A percentile compares a stretch with the other conserved stretches of the same genome.
Evolutionary conservation across 2,329 filamentous ascomycete genomes (phyloP).

Genomic region (Rosellinia necatrix): DNA sequence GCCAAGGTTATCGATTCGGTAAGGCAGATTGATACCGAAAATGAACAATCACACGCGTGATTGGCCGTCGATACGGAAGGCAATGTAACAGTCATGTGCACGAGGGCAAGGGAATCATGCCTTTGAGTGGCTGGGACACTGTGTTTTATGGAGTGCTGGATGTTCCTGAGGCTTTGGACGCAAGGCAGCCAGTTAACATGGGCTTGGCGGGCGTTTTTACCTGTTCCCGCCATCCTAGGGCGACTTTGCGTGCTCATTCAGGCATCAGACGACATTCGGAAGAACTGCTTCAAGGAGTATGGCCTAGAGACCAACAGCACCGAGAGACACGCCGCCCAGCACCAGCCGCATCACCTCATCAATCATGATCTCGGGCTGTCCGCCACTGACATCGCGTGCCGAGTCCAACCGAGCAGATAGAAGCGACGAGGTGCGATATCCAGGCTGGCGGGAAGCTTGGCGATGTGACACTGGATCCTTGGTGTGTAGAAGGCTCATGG

Average conservation of each 20-base stretch:
- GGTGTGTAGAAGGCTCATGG: conserved; percentile 51
- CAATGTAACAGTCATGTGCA: too few relatives aligned
- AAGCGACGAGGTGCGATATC: conserved; percentile 51
- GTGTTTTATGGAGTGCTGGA: neutral
- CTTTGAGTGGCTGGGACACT: too few relatives aligned
- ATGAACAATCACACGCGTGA: neutral
- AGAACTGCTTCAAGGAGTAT: conserved; percentile 50
- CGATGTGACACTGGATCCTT: conserved; percentile 49
- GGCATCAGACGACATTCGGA: conserved; percentile 46
- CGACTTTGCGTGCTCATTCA: conserved; percentile 50
- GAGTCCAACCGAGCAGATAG: conserved; percentile 51
- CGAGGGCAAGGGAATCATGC: too few relatives aligned
- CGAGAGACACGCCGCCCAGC: conserved; percentile 49
- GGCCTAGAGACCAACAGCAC: conserved; percentile 49
- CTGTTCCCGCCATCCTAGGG: too few relatives aligned
- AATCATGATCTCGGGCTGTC: conserved; percentile 51
- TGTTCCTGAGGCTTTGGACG: neutral
- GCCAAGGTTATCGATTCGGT: conserved; percentile 49
- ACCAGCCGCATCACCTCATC: conserved; percentile 54
- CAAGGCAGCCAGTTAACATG: too few relatives aligned
- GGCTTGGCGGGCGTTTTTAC: too few relatives aligned
- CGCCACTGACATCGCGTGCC: conserved; percentile 50
- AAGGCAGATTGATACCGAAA: conserved; percentile 39
- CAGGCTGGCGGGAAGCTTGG: conserved; percentile 50
- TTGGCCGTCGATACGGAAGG: too few relatives aligned